A percentile compares a stretch with the other conserved stretches of the same genome.
Evolutionary conservation across 306 rosid genomes (phyloP).

Genomic region (Chamaecrista fasciculata): DNA sequence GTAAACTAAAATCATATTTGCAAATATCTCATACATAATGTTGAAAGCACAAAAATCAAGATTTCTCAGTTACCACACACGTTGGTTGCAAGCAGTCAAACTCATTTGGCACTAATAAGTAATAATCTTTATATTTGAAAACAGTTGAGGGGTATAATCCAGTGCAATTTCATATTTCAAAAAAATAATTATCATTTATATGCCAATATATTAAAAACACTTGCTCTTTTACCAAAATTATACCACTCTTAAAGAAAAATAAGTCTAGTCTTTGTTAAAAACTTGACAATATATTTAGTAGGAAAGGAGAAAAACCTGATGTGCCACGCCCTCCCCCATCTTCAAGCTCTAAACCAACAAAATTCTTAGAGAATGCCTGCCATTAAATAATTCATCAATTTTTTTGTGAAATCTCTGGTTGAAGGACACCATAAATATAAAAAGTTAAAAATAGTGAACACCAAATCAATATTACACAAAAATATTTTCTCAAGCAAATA

Average conservation of each 20-base stretch:
- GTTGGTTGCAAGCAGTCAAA: conserved; percentile 3
- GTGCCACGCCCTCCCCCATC: conserved; percentile 99
- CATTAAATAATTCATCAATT: conserved; percentile 31
- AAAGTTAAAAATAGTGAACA: conserved; percentile 13
- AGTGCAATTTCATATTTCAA: not conserved
- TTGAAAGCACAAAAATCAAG: not conserved
- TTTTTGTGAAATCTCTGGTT: conserved; percentile 6
- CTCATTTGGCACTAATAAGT: not conserved
- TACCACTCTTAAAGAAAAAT: too few species aligned
- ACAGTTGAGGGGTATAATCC: not conserved
- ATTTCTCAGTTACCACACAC: not conserved
- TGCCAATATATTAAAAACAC: not conserved
- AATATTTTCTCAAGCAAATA: conserved; percentile 32
- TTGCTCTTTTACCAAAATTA: conserved; percentile 21
- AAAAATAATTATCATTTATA: not conserved
- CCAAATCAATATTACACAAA: not conserved
- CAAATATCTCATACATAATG: conserved; percentile 12
- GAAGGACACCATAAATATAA: conserved; percentile 7
- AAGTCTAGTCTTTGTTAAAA: not conserved
- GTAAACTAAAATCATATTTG: not conserved
- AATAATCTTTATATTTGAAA: not conserved
- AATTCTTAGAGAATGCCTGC: conserved; percentile 87
- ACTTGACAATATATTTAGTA: not conserved
- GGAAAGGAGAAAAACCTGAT: conserved; percentile 52
- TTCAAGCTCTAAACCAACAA: conserved; percentile 96